Percentiles rank a stretch among this genome's conserved stretches.
Evolutionary conservation across 257 asterid genomes (phyloP).

Genomic region (Eustoma russellianum): DNA sequence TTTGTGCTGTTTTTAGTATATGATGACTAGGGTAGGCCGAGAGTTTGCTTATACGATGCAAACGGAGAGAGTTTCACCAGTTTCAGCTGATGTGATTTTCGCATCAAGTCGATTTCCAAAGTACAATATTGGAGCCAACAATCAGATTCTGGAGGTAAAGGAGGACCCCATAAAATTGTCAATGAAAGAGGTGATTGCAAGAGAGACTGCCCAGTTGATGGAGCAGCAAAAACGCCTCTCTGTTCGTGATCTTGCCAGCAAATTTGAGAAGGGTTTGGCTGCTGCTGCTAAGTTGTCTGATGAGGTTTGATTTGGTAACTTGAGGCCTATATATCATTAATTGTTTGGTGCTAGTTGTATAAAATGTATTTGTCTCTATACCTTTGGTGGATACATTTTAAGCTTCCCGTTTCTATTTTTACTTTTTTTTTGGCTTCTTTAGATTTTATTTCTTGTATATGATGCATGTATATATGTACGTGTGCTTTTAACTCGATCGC

Average conservation of each 20-base stretch:
- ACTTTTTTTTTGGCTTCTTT: too few relatives aligned
- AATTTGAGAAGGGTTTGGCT: constrained; percentile 86
- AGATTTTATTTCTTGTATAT: too few relatives aligned
- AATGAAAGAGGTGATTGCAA: constrained; percentile 70
- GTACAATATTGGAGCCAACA: constrained; percentile 65
- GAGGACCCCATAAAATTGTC: constrained; percentile 42
- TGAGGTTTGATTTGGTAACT: constrained; percentile 34
- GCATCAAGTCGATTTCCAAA: constrained; percentile 71
- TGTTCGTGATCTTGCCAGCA: constrained; percentile 83
- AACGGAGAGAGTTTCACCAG: constrained; percentile 64
- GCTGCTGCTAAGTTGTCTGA: constrained; percentile 86
- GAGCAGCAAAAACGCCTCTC: constrained; percentile 87
- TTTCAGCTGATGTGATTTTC: constrained; percentile 75
- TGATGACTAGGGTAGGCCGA: constrained; percentile 76
- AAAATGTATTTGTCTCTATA: background rate
- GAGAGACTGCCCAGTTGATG: constrained; percentile 62
- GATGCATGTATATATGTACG: too few relatives aligned
- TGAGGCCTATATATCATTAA: background rate
- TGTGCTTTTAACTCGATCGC: too few relatives aligned
- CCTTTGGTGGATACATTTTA: too few relatives aligned
- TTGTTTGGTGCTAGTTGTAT: background rate
- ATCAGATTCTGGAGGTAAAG: constrained; percentile 69
- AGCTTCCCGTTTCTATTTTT: background rate
- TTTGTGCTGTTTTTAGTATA: constrained; percentile 2
- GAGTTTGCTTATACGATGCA: constrained; percentile 71